These are phyloP conservation scores for Chenopodium suecicum DNA, from an alignment of 148 eudicot genomes.

Conservation along the genomic window DNA sequence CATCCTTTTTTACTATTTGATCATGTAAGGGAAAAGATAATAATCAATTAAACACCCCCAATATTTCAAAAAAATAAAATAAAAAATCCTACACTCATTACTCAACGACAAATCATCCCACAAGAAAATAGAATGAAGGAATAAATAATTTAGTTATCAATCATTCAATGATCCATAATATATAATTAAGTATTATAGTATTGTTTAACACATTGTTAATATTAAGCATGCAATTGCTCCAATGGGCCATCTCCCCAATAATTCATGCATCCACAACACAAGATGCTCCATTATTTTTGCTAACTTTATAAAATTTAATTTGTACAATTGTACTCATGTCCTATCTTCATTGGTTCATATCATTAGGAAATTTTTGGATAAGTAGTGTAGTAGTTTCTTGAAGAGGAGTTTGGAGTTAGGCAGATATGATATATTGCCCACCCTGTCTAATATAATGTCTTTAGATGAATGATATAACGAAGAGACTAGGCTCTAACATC, in stretches of 20 bases:
- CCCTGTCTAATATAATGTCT: conserved; percentile 7
- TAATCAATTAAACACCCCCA: too few species aligned
- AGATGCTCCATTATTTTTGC: not conserved
- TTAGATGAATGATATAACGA: conserved; percentile 14
- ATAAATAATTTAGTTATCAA: not conserved
- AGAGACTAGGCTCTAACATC: not conserved
- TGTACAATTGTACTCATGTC: not conserved
- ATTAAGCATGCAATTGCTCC: conserved; percentile 10
- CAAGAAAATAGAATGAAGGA: not conserved
- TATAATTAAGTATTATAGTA: not conserved
- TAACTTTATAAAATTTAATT: not conserved
- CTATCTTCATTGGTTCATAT: not conserved
- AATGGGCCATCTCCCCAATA: not conserved
- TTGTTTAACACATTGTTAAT: conserved; percentile 11
- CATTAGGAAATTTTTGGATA: conserved; percentile 1
- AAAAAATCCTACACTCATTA: not conserved
- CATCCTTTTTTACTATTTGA: too few species aligned
- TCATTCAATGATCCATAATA: not conserved
- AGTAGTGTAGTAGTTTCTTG: not conserved
- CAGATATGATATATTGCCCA: not conserved
- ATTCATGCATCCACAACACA: not conserved
- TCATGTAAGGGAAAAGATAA: too few species aligned
- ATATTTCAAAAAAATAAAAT: too few species aligned
- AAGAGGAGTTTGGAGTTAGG: conserved; percentile 9
- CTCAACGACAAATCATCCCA: not conserved